Evolutionary conservation across 2,329 filamentous ascomycete species (phyloP).

Genomic region (Pseudofabraea citricarpa): DNA sequence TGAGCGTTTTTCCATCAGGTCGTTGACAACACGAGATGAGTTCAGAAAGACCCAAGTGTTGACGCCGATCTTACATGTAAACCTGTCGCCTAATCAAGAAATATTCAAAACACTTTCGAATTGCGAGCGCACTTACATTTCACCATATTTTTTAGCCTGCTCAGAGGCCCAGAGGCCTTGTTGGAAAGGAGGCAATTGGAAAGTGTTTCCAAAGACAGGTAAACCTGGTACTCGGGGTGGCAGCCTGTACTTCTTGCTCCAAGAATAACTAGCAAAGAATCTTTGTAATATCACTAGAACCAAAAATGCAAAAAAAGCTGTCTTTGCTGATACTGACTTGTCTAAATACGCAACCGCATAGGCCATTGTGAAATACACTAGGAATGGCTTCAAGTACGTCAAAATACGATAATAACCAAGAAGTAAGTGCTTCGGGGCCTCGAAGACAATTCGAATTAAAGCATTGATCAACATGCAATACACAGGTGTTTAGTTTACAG

Average conservation of each 20-base stretch:
- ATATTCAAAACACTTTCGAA: background rate
- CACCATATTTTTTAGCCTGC: conserved; percentile 16
- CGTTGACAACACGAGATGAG: conserved; percentile 31
- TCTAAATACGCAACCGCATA: too few relatives aligned
- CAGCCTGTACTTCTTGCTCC: conserved; percentile 15
- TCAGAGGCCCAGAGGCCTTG: conserved; percentile 14
- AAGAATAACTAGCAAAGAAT: conserved; percentile 13
- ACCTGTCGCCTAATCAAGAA: conserved; percentile 9
- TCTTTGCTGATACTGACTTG: too few relatives aligned
- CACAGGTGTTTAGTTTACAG: too few relatives aligned
- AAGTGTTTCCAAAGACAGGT: conserved; percentile 18
- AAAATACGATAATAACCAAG: too few relatives aligned
- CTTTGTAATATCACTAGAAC: conserved; percentile 7
- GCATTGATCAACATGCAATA: too few relatives aligned
- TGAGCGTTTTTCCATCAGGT: conserved; percentile 20
- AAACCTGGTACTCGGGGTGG: conserved; percentile 14
- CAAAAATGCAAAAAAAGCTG: too few relatives aligned
- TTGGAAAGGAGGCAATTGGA: conserved; percentile 14
- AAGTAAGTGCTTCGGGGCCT: too few relatives aligned
- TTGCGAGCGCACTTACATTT: conserved; percentile 12
- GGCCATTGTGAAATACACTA: too few relatives aligned
- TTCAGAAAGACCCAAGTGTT: conserved; percentile 41
- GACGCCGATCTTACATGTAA: conserved; percentile 17
- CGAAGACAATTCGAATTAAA: too few relatives aligned
- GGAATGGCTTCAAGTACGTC: too few relatives aligned